Evolutionary conservation across 805 yeast genomes (phyloP).

Genomic region (Teunomyces stri): DNA sequence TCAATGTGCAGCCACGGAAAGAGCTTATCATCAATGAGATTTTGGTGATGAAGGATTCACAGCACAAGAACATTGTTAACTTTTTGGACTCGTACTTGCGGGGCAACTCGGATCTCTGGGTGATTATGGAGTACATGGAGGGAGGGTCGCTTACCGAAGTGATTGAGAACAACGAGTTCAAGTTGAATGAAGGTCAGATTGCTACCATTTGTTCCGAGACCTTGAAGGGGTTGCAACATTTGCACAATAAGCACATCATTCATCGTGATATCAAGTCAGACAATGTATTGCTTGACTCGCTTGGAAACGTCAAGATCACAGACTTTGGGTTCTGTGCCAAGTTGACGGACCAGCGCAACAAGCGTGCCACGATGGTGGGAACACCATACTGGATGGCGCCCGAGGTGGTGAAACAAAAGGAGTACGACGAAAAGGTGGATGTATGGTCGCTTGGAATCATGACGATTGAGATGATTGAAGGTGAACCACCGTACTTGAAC

Average conservation of each 20-base stretch:
- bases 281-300: conserved; percentile 43
- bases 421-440: conserved; percentile 78
- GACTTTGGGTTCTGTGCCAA: conserved; percentile 60
- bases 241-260: conserved; percentile 89
- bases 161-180: conserved; percentile 76
- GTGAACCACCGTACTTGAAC: conserved; percentile 80
- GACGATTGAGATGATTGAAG: conserved; percentile 86
- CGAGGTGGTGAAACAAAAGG: conserved; percentile 76
- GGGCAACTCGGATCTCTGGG: conserved; percentile 85
- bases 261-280: conserved; percentile 57
- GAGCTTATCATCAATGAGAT: conserved; percentile 95
- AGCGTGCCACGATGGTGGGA: conserved; percentile 84
- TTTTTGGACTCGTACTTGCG: conserved; percentile 87
- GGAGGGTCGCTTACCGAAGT: conserved; percentile 97
- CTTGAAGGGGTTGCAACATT: conserved; percentile 82
- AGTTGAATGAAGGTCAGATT: conserved; percentile 81
- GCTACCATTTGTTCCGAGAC: conserved; percentile 90
- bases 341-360: conserved; percentile 66
- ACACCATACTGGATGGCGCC: conserved; percentile 94
- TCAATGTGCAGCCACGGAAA: conserved; percentile 87
- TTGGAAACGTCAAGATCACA: conserved; percentile 44
- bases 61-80: conserved; percentile 92
- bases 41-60: conserved; percentile 92
- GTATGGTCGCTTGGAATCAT: conserved; percentile 82
- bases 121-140: conserved; percentile 99